Percentiles rank a stretch among this genome's conserved stretches.
Evolutionary conservation across 768 basidiomycete species (phyloP).

Genomic region (Termitomyces sp.): DNA sequence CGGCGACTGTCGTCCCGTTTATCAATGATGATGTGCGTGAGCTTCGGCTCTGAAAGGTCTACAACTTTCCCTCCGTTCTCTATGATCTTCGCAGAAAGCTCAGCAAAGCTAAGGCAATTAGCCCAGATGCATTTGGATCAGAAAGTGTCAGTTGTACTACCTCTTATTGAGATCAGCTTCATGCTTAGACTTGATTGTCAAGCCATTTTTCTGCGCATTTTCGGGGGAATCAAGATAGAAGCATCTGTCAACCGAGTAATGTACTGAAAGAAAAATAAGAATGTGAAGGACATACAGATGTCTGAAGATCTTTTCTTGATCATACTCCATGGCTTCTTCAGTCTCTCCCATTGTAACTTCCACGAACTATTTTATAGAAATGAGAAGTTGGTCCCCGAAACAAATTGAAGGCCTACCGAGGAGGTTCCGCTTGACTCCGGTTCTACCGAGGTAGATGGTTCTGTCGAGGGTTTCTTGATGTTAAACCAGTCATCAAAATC

Average conservation of each 20-base stretch:
- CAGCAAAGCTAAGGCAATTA: constrained; percentile 44
- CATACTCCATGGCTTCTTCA: constrained; percentile 69
- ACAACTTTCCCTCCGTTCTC: constrained; percentile 73
- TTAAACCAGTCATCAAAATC: constrained; percentile 39
- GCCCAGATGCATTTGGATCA: background rate
- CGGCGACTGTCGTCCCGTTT: constrained; percentile 78
- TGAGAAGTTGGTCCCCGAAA: background rate
- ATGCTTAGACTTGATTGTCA: constrained; percentile 52
- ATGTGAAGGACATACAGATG: constrained; percentile 58
- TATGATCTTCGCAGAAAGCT: constrained; percentile 47
- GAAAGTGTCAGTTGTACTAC: constrained; percentile 44
- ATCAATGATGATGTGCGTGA: constrained; percentile 86
- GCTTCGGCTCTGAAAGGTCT: constrained; percentile 66
- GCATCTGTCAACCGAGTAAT: constrained; percentile 41
- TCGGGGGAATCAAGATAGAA: constrained; percentile 86
- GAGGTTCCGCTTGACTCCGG: background rate
- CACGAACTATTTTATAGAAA: constrained; percentile 5
- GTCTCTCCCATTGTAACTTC: constrained; percentile 71
- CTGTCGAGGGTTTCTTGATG: constrained; percentile 20
- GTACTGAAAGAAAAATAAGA: background rate
- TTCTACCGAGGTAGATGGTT: constrained; percentile 1
- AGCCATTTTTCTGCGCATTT: constrained; percentile 65
- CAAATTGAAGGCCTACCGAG: constrained; percentile 3
- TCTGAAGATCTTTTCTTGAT: constrained; percentile 72
- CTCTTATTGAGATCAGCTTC: constrained; percentile 48